phyloP scores from a whole-genome alignment of 108 stramenopile species.

The Skeletonema grethae region DNA sequence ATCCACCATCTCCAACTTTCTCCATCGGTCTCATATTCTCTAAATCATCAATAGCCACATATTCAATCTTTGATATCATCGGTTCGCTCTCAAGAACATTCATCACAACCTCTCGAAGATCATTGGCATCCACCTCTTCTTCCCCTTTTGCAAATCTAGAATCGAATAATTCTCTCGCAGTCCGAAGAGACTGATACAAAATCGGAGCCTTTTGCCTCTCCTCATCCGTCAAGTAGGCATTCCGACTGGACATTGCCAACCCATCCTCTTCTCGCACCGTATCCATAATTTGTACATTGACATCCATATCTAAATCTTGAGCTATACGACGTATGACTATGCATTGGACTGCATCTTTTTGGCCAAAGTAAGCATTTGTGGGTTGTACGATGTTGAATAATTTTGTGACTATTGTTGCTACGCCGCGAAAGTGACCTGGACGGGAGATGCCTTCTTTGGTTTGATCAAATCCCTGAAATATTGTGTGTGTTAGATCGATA shows the following conservation, averaged over 20 bases:
- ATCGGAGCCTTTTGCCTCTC: conserved; percentile 85
- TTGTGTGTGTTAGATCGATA: background rate
- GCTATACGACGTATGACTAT: conserved; percentile 84
- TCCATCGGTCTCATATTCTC: conserved; percentile 75
- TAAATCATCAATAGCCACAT: conserved; percentile 77
- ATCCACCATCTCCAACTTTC: conserved; percentile 57
- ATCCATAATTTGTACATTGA: conserved; percentile 70
- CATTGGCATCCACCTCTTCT: conserved; percentile 36
- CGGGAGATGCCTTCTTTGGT: conserved; percentile 81
- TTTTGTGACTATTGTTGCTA: conserved; percentile 97
- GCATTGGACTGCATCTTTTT: conserved; percentile 98
- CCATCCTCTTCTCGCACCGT: conserved; percentile 93
- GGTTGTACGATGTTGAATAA: conserved; percentile 96
- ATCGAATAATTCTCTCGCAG: conserved; percentile 59
- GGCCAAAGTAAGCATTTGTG: conserved; percentile 94
- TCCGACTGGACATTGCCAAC: conserved; percentile 95
- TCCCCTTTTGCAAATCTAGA: conserved; percentile 38
- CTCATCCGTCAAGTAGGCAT: conserved; percentile 86
- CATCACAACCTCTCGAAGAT: conserved; percentile 50
- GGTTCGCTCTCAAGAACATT: conserved; percentile 66
- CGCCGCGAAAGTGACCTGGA: conserved; percentile 95
- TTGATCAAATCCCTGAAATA: conserved; percentile 71
- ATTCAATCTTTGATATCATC: conserved; percentile 79
- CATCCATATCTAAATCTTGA: conserved; percentile 86
- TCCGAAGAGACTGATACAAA: conserved; percentile 74